A percentile compares a stretch with the other conserved stretches of the same genome.
phyloP scores from a whole-genome alignment of 1,139 yeast genomes.

The Magnusiomyces suaveolens region DNA sequence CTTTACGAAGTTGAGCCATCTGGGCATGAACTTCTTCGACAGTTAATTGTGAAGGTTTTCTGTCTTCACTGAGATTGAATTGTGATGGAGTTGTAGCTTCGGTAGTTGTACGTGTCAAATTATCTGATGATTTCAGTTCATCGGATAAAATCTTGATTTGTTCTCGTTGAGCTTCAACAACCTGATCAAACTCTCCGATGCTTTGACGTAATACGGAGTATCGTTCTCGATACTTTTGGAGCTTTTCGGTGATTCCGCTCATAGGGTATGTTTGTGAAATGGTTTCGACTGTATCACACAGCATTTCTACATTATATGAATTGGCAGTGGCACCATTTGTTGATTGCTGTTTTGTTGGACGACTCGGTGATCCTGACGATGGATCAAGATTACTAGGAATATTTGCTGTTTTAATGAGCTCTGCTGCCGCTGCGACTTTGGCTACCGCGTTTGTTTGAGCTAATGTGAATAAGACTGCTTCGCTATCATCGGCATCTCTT shows the following conservation, averaged over 20 bases:
- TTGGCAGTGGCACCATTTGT: neutral
- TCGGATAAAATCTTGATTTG: neutral
- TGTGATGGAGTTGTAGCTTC: neutral
- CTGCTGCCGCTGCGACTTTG: neutral
- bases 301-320: conserved; percentile 12
- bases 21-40: neutral
- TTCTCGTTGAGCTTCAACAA: conserved; percentile 21
- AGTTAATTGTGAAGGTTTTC: neutral
- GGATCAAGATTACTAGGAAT: too few species aligned
- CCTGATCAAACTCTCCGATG: conserved; percentile 28
- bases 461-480: conserved; percentile 27
- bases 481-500: conserved; percentile 51
- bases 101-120: neutral
- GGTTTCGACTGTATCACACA: conserved; percentile 12
- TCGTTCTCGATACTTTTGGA: conserved; percentile 19
- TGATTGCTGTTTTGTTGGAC: too few species aligned
- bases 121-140: neutral
- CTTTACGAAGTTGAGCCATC: conserved; percentile 13
- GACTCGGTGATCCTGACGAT: too few species aligned
- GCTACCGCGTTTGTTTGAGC: neutral
- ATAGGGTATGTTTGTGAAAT: conserved; percentile 16
- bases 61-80: neutral
- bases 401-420: neutral
- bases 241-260: conserved; percentile 26
- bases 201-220: conserved; percentile 23